Evolutionary conservation across 768 basidiomycete genomes (phyloP), one percentile per base, ranked within the genome.

Genomic region (Pisolithus tinctorius): DNA sequence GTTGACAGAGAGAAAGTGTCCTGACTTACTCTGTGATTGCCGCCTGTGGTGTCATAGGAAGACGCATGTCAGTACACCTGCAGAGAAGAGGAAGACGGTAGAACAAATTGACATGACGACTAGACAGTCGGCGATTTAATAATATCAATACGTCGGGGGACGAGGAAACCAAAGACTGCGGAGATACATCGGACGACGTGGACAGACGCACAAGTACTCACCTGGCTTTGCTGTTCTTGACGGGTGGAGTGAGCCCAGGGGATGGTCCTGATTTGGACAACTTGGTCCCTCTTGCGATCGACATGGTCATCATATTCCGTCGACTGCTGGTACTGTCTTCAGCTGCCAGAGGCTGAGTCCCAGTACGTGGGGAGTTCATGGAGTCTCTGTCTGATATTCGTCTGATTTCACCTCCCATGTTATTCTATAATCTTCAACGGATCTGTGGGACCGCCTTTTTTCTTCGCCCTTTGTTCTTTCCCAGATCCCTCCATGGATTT

Each of bases 1-100:
- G 49, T 31, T 53, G 54, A 54, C 49, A 39, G 38, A 55, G 49
- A 56, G 30, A 48, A 52, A 13, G 11, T 34, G 34, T 14, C 47
- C 48, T 52, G 55, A 75, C 84, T 53, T 60, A 88, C 88, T 90
- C 69, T 90, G 88, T 49, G 86, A 88, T 74, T 90, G 88, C 60
- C 87, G 82, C 82, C 87, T 89, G 61, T 54, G 55, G 53, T 58
- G 59, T 61, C 58, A 34, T 14, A 66, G 65, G 49, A 55, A 60
- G 58, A 61, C 61, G 50, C 56, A 61, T 54, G 57, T 64, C 62
- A 69, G 68, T 57, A 62, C 13, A 11, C 67, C 55, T 29, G 26
- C 13, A 10, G 7, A 45, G 6, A 16, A 14, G 43, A 14, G n/a
- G n/a, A 17, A 30, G 26, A 45, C 20, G 14, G 14, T 6, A 30